These are phyloP conservation scores for Solanum pinnatisectum DNA, from an alignment of 257 asterid genomes.

Conservation along the genomic window DNA sequence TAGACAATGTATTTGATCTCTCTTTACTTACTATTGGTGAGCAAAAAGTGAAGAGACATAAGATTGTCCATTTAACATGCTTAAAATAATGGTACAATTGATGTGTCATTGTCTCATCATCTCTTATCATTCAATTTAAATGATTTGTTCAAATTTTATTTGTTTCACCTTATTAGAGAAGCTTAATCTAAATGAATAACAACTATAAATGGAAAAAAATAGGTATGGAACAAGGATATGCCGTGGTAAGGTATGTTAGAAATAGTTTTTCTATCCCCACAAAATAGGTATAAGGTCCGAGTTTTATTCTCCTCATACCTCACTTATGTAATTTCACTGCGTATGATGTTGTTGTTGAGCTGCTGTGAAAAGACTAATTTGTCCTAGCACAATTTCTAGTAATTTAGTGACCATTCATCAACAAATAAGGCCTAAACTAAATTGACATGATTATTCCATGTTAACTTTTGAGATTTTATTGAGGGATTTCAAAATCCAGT, in stretches of 20 bases:
- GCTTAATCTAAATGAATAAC: not conserved
- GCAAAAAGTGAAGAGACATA: not conserved
- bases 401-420: not conserved
- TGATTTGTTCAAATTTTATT: not conserved
- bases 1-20: not conserved
- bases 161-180: not conserved
- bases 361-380: not conserved
- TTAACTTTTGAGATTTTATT: not conserved
- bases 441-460: not conserved
- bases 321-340: not conserved
- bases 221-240: not conserved
- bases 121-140: not conserved
- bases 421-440: not conserved
- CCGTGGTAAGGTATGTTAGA: not conserved
- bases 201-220: not conserved
- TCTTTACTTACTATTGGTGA: not conserved
- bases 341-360: too few relatives aligned
- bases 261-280: not conserved
- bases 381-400: not conserved
- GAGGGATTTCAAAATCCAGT: not conserved
- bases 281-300: not conserved
- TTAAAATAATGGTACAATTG: not conserved
- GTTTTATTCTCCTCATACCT: not conserved
- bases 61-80: not conserved
- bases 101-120: not conserved